Evolutionary conservation across 2,329 filamentous ascomycete species (phyloP).

Genomic region (Fragosphaeria purpurea): DNA sequence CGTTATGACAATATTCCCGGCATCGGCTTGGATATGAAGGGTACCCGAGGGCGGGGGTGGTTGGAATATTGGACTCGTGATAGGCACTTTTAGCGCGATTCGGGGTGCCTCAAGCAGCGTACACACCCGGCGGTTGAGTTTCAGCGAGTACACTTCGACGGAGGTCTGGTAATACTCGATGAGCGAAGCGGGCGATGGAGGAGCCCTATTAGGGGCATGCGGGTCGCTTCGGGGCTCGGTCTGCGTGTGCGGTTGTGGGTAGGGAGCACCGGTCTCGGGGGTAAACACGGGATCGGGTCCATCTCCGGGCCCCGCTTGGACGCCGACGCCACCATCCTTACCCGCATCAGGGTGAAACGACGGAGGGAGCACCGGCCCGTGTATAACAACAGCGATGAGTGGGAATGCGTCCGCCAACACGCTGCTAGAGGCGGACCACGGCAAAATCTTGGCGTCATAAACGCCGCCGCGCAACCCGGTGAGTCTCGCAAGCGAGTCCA

Average conservation of each 20-base stretch:
- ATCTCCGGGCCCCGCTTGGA: constrained; percentile 15
- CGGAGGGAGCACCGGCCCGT: constrained; percentile 57
- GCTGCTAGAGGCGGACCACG: constrained; percentile 50
- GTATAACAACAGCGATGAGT: constrained; percentile 68
- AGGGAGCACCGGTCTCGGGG: background rate
- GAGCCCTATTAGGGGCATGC: background rate
- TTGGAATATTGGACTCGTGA: constrained; percentile 54
- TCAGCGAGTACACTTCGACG: constrained; percentile 80
- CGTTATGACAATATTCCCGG: constrained; percentile 60
- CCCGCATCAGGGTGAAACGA: constrained; percentile 8
- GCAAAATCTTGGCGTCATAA: constrained; percentile 70
- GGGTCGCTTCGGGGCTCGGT: constrained; percentile 14
- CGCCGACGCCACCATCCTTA: background rate
- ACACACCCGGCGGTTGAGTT: constrained; percentile 59
- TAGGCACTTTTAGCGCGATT: constrained; percentile 46
- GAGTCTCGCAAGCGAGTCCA: constrained; percentile 60
- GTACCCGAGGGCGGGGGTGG: constrained; percentile 62
- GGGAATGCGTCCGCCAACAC: constrained; percentile 48
- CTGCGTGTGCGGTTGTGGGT: background rate
- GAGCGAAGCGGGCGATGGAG: constrained; percentile 14
- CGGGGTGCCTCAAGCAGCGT: constrained; percentile 64
- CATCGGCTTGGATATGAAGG: constrained; percentile 63
- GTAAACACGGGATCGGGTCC: background rate
- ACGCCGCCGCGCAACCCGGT: constrained; percentile 73
- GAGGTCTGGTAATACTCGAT: constrained; percentile 70